phyloP scores from a whole-genome alignment of 2,329 filamentous ascomycete species.

The Paecilomyces niveus region DNA sequence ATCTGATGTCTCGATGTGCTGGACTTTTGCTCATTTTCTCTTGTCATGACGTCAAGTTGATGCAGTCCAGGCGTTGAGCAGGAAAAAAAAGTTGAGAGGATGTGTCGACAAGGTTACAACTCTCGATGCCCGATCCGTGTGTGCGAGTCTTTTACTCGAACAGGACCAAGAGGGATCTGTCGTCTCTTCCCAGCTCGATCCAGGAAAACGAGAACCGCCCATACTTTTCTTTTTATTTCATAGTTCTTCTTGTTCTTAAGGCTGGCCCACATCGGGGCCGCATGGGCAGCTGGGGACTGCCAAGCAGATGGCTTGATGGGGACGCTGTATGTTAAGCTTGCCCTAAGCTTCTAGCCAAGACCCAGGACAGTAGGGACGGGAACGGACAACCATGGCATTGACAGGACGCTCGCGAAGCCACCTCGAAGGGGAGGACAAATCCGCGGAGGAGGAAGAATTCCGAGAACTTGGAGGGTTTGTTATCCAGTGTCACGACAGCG shows the following conservation, averaged over 20 bases:
- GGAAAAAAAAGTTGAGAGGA: neutral
- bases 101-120: neutral
- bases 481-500: constrained; percentile 5
- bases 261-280: neutral
- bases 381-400: neutral
- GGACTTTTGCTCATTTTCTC: neutral
- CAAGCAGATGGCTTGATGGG: neutral
- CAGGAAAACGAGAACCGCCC: neutral
- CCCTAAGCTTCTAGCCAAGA: neutral
- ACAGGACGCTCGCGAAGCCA: neutral
- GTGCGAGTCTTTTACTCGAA: neutral
- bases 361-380: neutral
- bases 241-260: neutral
- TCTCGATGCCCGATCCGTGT: neutral
- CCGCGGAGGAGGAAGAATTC: neutral
- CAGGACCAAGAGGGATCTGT: neutral
- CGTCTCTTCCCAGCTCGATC: neutral
- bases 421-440: neutral
- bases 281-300: neutral
- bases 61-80: constrained; percentile 1
- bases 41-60: constrained; percentile 11
- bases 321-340: neutral
- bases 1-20: neutral
- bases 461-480: neutral
- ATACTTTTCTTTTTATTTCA: neutral